These are phyloP conservation scores for Conticribra guillardii DNA, from an alignment of 108 stramenopile genomes.

Conservation along the genomic window DNA sequence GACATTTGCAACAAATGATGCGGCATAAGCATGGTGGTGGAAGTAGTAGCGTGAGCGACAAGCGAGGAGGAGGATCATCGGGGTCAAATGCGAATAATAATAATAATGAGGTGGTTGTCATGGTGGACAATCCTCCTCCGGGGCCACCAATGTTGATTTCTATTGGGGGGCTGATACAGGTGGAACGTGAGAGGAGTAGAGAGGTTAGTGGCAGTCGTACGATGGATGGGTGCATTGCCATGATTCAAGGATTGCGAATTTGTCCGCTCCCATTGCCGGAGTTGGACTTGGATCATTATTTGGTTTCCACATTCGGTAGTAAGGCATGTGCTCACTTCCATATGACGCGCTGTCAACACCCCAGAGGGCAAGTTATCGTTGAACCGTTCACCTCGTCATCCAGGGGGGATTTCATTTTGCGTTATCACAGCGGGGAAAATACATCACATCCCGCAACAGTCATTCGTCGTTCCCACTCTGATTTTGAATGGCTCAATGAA, in stretches of 20 bases:
- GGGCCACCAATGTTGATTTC: slow-evolving; percentile 63
- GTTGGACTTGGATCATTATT: slow-evolving; percentile 79
- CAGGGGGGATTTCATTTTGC: slow-evolving; percentile 46
- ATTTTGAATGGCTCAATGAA: slow-evolving; percentile 85
- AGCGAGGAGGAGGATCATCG: slow-evolving; percentile 56
- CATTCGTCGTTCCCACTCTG: slow-evolving; percentile 79
- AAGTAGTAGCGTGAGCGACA: too few species aligned
- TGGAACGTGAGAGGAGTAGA: slow-evolving; percentile 28
- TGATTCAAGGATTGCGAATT: slow-evolving; percentile 17
- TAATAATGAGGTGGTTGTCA: slow-evolving; percentile 74
- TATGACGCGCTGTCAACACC: background rate
- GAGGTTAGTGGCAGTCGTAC: background rate
- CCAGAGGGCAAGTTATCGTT: slow-evolving; percentile 20
- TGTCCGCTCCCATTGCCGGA: slow-evolving; percentile 72
- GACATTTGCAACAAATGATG: slow-evolving; percentile 90
- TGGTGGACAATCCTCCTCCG: slow-evolving; percentile 81
- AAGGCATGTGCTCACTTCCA: background rate
- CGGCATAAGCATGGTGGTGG: slow-evolving; percentile 62
- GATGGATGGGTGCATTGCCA: slow-evolving; percentile 49
- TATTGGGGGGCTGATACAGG: slow-evolving; percentile 32
- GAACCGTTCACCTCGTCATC: slow-evolving; percentile 38
- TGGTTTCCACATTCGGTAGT: slow-evolving; percentile 46
- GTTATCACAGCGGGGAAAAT: slow-evolving; percentile 4
- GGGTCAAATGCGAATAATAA: slow-evolving; percentile 18
- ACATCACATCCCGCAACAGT: slow-evolving; percentile 24